A percentile compares a stretch with the other conserved stretches of the same genome.
Conservation (phyloP, 2,329 filamentous ascomycete species). For the Tolypocladium sp. region DNA sequence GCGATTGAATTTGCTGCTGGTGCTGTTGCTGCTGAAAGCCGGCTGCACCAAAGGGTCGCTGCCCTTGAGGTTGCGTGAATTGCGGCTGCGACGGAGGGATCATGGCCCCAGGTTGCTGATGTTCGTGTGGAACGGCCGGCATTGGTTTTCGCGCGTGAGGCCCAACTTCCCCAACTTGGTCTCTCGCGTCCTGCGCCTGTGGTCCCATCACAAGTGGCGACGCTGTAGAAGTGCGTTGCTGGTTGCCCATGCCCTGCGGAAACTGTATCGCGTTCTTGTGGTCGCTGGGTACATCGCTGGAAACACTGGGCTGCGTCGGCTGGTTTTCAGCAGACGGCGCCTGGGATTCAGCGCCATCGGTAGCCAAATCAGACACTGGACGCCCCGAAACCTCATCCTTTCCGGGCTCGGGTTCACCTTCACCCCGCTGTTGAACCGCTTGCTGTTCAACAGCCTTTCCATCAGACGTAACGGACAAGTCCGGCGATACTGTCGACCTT, state of each 20-base stretch:
- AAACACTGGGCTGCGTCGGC: not conserved
- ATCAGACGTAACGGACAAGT: conserved; percentile 3
- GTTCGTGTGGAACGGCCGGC: not conserved
- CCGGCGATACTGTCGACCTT: conserved; percentile 5
- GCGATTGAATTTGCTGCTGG: not conserved
- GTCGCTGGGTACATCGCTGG: not conserved
- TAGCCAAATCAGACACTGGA: not conserved
- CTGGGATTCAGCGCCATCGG: not conserved
- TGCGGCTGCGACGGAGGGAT: not conserved
- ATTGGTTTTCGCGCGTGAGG: not conserved
- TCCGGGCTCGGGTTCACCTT: not conserved
- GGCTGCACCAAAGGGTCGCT: not conserved
- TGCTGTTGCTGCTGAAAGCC: not conserved
- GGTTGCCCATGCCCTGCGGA: not conserved
- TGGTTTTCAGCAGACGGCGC: not conserved
- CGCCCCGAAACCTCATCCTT: not conserved
- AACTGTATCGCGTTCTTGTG: not conserved
- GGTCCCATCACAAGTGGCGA: not conserved
- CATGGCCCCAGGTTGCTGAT: not conserved
- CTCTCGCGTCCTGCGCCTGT: not conserved
- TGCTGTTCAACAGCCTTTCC: not conserved
- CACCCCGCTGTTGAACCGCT: not conserved
- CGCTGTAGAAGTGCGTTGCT: not conserved
- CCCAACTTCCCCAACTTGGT: not conserved
- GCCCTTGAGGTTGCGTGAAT: not conserved